These are phyloP conservation scores for Suillus decipiens DNA, from an alignment of 768 basidiomycete species.

Conservation along the genomic window DNA sequence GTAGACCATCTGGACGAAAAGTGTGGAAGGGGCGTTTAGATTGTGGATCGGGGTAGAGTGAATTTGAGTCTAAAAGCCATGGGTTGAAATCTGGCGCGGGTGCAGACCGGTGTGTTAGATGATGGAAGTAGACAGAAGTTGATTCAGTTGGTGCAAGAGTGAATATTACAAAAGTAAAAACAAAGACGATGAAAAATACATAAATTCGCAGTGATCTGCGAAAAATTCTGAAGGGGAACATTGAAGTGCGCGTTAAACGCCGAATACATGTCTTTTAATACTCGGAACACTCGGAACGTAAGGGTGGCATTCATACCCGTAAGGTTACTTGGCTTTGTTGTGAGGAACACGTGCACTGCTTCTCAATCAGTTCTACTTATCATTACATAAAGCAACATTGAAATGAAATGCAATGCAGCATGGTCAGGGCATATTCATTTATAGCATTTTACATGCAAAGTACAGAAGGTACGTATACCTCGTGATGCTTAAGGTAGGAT, in stretches of 20 bases:
- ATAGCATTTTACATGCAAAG: too few species aligned
- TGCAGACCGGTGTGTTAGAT: background rate
- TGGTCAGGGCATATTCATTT: too few species aligned
- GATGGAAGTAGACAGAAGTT: background rate
- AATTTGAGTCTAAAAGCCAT: background rate
- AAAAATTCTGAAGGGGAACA: background rate
- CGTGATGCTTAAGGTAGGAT: too few species aligned
- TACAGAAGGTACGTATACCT: too few species aligned
- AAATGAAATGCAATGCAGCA: too few species aligned
- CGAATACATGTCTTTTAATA: too few species aligned
- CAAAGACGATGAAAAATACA: background rate
- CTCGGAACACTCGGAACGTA: too few species aligned
- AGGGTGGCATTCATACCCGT: too few species aligned
- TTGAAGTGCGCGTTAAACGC: background rate
- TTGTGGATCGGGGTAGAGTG: background rate
- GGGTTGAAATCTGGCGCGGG: background rate
- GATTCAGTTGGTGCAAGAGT: background rate
- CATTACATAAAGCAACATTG: too few species aligned
- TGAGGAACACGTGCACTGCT: too few species aligned
- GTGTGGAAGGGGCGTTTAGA: conserved; percentile 12
- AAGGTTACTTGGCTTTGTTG: too few species aligned
- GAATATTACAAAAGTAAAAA: background rate
- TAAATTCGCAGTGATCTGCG: background rate
- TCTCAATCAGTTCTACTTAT: too few species aligned
- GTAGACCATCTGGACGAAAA: conserved; percentile 34